Base-by-base conservation (phyloP, 1,284 basidiomycete species). In the Fomitiporia mediterranea region DNA sequence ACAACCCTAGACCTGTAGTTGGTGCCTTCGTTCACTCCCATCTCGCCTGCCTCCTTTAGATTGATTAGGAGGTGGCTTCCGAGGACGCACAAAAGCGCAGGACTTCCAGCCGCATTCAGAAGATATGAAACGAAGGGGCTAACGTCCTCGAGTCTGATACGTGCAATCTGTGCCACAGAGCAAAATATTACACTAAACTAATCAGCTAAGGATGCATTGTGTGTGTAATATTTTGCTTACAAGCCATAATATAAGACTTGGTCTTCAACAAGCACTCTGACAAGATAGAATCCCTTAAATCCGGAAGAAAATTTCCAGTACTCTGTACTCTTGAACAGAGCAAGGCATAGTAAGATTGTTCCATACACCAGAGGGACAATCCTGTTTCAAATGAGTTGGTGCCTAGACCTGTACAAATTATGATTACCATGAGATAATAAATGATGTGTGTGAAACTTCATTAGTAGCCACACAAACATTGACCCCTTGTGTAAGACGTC, bases 11-110 rank as follows among this genome's bases (percentile, higher is more conserved):
- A 3, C 9, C 27, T 21, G 32, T 43, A 55, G 21, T 35, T 55
- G 4, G 21, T 49, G 7, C 53, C 53, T 5, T 17, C 46, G 32
- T 55, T 55, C 0, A 38, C 27, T 9, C 35, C 53, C 17, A 27
- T 25, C 46, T 55, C 53, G 9, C 44, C 53, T 7, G 53, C 53
- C 35, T 55, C 53, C 19, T 55, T 55, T 9, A 54, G 30, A 38
- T 48, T 35, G 19, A 54, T 13, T 1, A 55, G 21, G 43, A 55
- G 34, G 11, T 40, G 28, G 25, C 53, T 40, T 55, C 53, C 53
- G 13, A 55, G 53, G 21, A 48, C n/a, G 21, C 44, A 55, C n/a
- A 55, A 11, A n/a, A 55, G 21, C 9, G 17, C 21, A 15, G 53
- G 53, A 39, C 21, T 48, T n/a, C 44, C 43, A 3, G 38, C n/a